Evolutionary conservation across 768 basidiomycete genomes (phyloP), one percentile per base, ranked within the genome.

Genomic region (Leccinellum rugosiceps): DNA sequence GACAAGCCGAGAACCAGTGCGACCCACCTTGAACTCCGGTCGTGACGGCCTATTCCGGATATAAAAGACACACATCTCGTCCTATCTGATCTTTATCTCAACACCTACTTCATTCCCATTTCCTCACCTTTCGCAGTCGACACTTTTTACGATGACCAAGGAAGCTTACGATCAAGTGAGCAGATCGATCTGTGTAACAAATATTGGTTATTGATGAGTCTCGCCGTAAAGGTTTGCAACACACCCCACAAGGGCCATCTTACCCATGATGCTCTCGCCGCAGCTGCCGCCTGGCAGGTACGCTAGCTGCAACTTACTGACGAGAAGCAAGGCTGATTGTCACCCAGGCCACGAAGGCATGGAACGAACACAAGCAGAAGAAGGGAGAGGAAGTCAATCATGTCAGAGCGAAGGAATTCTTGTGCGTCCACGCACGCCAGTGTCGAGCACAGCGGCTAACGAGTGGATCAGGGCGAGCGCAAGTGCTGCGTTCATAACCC

Each of bases 221-320:
- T 43, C 31, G 1, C 17, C 31, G 48, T 25, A 51, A 59, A 86
- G 83, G 78, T 80, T 46, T 26, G 52, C 21, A 78, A 77, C 51
- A 76, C 77, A 15, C 78, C 77, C 11, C 86, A 87, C 75, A 72
- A 85, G 73, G 82, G 85, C 1, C 55, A 72, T 56, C 69, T 87
- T 50, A 80, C 84, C 10, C 88, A 90, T 68, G 83, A 90, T 71
- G 66, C 88, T 45, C 77, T 90, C 61, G 84, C 83, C 45, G 86
- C 73, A 38, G 88, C 88, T 49, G 87, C 86, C 9, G 72, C 84
- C 26, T 89, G 78, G 70, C 84, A 84, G 78, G 85, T 82, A 32
- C 14, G 71, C 51, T 21, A 1, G 30, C 38, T 41, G 9, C 19
- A 45, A 8, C 5, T 25, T 45, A 23, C 15, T 32, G 5, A 32